Evolutionary conservation across 805 yeast genomes (phyloP), one percentile per base, ranked within the genome.

Genomic region (Hyphopichia homilentoma): DNA sequence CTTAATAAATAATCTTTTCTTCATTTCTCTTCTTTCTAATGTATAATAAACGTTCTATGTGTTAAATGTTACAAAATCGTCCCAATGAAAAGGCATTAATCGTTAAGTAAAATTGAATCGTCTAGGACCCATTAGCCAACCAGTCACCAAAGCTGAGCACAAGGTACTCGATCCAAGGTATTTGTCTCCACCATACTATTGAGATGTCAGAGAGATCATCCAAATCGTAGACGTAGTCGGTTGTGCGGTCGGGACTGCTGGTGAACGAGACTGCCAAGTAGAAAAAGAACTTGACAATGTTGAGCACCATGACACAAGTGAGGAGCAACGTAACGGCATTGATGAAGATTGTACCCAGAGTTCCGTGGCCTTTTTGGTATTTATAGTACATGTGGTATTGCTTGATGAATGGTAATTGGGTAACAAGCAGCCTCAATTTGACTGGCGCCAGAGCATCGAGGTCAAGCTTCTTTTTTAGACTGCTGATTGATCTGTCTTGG

Each of bases 151-250:
- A n/a, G n/a, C 28, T 36, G 34, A 54, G 57, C 7, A 57, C 38
- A 17, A 47, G 29, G 34, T 50, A 52, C 35, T 59, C 65, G 9
- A 60, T 21, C 57, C 59, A 54, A 30, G 45, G 54, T 2, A 58
- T 43, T 30, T 55, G 56, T 35, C 45, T 50, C 65, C 65, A 58
- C 61, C 61, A 56, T 7, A 27, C 47, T 24, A 55, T 37, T 6
- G 43, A 22, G 38, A 29, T 28, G 11, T 33, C 29, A 18, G 27
- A 24, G 23, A 11, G 29, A 9, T 16, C 35, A 16, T 25, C 16
- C n/a, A 17, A 21, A 4, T 30, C 37, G 24, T 29, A 33, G 4
- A 44, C 28, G 29, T 48, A 48, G 18, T 32, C 32, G n/a, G 29
- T 13, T 6, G 29, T 19, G n/a, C n/a, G n/a, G n/a, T n/a, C n/a